phyloP scores from a whole-genome alignment of 805 yeast genomes.

The Schwanniomyces polymorphus region DNA sequence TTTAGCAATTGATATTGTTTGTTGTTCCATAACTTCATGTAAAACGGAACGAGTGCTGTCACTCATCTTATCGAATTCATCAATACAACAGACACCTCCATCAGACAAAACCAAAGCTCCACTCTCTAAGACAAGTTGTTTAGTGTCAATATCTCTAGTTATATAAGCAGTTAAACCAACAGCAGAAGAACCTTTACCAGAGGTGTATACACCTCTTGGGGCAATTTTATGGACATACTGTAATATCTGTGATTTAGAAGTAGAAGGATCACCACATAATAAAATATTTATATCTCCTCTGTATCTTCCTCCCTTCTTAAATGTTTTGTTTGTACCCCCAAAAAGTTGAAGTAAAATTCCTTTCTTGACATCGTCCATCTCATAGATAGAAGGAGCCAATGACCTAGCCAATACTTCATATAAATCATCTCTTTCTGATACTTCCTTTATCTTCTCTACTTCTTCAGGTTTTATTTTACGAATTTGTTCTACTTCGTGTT shows the following conservation, averaged over 20 bases:
- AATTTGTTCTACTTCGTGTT: conserved; percentile 76
- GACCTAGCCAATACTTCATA: conserved; percentile 87
- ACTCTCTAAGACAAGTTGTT: conserved; percentile 87
- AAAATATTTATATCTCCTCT: conserved; percentile 94
- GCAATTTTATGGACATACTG: conserved; percentile 97
- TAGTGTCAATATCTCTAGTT: conserved; percentile 91
- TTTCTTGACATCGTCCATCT: conserved; percentile 94
- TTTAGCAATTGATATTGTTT: conserved; percentile 95
- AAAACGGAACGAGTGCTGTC: conserved; percentile 92
- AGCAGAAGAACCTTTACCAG: conserved; percentile 98
- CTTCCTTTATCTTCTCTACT: conserved; percentile 57
- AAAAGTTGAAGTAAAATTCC: conserved; percentile 90
- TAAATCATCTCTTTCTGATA: conserved; percentile 69
- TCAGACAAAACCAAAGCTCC: conserved; percentile 97
- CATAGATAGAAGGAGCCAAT: conserved; percentile 95
- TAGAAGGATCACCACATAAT: conserved; percentile 97
- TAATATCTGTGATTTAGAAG: conserved; percentile 91
- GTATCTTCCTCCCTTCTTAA: conserved; percentile 87
- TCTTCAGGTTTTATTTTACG: conserved; percentile 72
- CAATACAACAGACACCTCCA: conserved; percentile 98
- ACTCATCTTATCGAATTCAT: conserved; percentile 97
- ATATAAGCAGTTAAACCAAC: conserved; percentile 98
- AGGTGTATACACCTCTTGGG: conserved; percentile 96
- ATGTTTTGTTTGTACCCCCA: conserved; percentile 92
- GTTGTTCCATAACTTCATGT: conserved; percentile 99